Evolutionary conservation across 108 stramenopile genomes (phyloP), one percentile per base, ranked within the genome.

Genomic region (Cyclotella distinguenda): DNA sequence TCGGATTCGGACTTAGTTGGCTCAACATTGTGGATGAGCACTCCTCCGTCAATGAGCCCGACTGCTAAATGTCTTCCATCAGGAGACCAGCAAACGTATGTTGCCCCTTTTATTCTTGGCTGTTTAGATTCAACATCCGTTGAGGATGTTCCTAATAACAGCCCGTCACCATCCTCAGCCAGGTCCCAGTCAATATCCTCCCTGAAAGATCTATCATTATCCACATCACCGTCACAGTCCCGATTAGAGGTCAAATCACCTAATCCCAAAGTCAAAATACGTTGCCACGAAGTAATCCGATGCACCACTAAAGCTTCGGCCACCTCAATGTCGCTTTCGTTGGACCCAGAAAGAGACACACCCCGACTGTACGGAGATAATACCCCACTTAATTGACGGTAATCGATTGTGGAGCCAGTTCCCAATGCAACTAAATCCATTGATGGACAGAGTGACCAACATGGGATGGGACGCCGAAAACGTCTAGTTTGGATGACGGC

Each of bases 401-500:
- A 18, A n/a, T 39, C 31, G 10, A 35, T 45, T 11, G 33, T 38
- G 0, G 54, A 64, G 8, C 44, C 51, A 44, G 52, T 45, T 15
- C 70, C 77, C 46, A 85, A 55, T 23, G 79, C 81, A 42, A 89
- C 47, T 53, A 92, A 60, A 82, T 92, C 91, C 91, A 92, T 92
- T 12, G 86, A 84, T 10, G 91, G 91, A 74, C 86, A 92, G 43
- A 92, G 74, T 6, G 70, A 60, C 69, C 65, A 79, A 25, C 75
- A 49, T 56, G 69, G 50, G 11, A 45, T 32, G 43, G 54, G 36
- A 16, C 51, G 60, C 8, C 62, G 72, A 56, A 72, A 80, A 32
- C 82, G 69, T 8, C 70, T 50, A 0, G 76, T 64, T 79, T 89
- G 84, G 45, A 88, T 73, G 23, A 72, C 71, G 46, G 83, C 81